phyloP scores from a whole-genome alignment of 2,329 filamentous ascomycete genomes.

The Ophiostoma ulmi region DNA sequence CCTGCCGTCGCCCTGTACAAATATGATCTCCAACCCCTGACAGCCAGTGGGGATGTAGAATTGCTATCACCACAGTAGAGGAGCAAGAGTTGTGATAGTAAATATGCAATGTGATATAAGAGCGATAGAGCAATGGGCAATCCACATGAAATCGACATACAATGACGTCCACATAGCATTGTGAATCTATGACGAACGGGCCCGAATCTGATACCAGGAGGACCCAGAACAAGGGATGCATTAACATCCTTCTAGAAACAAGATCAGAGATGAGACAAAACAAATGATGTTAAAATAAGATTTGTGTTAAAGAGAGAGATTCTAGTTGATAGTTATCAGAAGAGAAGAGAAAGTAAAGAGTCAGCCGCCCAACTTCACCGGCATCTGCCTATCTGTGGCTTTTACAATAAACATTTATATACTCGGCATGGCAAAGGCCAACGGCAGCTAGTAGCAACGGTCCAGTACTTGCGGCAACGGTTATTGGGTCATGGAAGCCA shows the following conservation, averaged over 20 bases:
- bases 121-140: neutral
- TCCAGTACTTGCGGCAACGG: neutral
- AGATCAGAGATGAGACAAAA: slow-evolving; percentile 2
- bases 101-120: neutral
- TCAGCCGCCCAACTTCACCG: neutral
- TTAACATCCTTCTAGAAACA: neutral
- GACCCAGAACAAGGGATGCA: neutral
- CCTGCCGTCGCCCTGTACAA: neutral
- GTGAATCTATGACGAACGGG: neutral
- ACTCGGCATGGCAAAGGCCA: neutral
- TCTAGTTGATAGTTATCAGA: neutral
- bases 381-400: neutral
- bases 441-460: neutral
- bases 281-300: slow-evolving; percentile 1
- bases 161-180: neutral
- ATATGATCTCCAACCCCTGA: slow-evolving; percentile 1
- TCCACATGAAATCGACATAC: neutral
- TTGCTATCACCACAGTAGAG: neutral
- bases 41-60: neutral
- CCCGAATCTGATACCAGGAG: slow-evolving; percentile 3
- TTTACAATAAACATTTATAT: neutral
- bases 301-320: neutral
- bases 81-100: neutral
- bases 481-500: neutral
- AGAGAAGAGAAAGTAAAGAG: neutral